Evolutionary conservation across 2,329 filamentous ascomycete genomes (phyloP).

Genomic region (Scolecobasidium constrictum): DNA sequence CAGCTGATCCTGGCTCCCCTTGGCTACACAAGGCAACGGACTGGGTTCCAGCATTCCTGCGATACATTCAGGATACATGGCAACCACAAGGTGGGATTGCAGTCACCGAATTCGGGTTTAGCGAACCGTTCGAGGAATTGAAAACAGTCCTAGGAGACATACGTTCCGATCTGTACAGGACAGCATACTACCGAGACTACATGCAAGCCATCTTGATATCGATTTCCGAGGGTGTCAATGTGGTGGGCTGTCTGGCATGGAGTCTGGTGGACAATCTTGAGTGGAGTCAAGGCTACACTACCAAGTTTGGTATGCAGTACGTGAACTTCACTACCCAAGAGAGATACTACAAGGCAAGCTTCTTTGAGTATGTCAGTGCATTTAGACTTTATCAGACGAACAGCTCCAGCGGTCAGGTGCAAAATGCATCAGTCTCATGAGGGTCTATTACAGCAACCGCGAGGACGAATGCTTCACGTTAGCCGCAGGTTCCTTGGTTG

Average conservation of each 20-base stretch:
- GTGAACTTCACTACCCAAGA: constrained; percentile 27
- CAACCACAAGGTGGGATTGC: constrained; percentile 20
- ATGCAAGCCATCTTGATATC: constrained; percentile 23
- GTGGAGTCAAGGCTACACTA: constrained; percentile 20
- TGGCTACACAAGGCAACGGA: constrained; percentile 27
- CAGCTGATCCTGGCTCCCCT: constrained; percentile 19
- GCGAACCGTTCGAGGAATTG: constrained; percentile 22
- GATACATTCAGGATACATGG: constrained; percentile 23
- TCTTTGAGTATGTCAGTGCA: constrained; percentile 25
- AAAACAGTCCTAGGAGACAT: constrained; percentile 20
- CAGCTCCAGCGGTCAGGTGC: too few species aligned
- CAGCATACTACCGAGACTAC: constrained; percentile 23
- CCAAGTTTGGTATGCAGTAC: constrained; percentile 27
- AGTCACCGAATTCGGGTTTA: constrained; percentile 27
- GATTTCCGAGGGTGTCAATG: constrained; percentile 23
- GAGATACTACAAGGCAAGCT: constrained; percentile 25
- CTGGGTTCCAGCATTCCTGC: constrained; percentile 23
- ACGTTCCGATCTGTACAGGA: constrained; percentile 20
- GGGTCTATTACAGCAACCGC: too few species aligned
- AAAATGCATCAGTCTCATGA: too few species aligned
- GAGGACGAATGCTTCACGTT: too few species aligned
- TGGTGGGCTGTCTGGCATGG: constrained; percentile 25
- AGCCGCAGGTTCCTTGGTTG: too few species aligned
- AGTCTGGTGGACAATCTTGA: constrained; percentile 27
- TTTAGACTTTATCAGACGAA: too few species aligned